Evolutionary conservation across 768 basidiomycete species (phyloP).

Genomic region (Aureoboletus auriporus): DNA sequence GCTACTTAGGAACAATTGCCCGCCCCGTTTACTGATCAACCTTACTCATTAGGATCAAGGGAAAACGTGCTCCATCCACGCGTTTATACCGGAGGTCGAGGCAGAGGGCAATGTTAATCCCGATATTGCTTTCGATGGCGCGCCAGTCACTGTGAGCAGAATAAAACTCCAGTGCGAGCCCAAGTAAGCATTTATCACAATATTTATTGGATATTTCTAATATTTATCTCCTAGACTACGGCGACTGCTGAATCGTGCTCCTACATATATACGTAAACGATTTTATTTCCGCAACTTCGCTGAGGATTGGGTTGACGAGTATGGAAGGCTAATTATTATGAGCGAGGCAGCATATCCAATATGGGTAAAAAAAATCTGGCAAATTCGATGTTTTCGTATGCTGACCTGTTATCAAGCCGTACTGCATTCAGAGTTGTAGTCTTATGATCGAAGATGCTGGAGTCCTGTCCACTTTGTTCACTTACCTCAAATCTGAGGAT

Average conservation of each 20-base stretch:
- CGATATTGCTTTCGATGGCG: conserved; percentile 19
- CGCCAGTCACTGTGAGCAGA: conserved; percentile 30
- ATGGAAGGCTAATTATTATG: conserved; percentile 48
- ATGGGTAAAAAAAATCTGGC: conserved; percentile 33
- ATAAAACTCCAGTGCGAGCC: conserved; percentile 37
- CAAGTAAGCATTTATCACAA: conserved; percentile 26
- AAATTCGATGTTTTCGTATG: background rate
- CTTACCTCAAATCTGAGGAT: conserved; percentile 42
- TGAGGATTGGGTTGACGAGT: conserved; percentile 50
- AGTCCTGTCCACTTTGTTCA: conserved; percentile 32
- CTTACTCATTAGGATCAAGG: conserved; percentile 29
- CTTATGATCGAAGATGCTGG: conserved; percentile 33
- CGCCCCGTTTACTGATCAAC: background rate
- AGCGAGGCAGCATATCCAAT: conserved; percentile 62
- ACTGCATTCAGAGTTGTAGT: conserved; percentile 37
- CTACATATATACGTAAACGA: conserved; percentile 37
- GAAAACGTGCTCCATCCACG: conserved; percentile 35
- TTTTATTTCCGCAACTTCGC: conserved; percentile 36
- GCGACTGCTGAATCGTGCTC: conserved; percentile 32
- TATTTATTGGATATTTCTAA: background rate
- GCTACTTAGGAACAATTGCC: background rate
- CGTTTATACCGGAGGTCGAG: conserved; percentile 37
- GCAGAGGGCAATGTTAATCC: conserved; percentile 32
- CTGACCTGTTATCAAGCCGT: conserved; percentile 36
- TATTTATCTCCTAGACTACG: conserved; percentile 31